phyloP scores from a whole-genome alignment of 2,329 filamentous ascomycete genomes.

The Beauveria pseudobassiana region DNA sequence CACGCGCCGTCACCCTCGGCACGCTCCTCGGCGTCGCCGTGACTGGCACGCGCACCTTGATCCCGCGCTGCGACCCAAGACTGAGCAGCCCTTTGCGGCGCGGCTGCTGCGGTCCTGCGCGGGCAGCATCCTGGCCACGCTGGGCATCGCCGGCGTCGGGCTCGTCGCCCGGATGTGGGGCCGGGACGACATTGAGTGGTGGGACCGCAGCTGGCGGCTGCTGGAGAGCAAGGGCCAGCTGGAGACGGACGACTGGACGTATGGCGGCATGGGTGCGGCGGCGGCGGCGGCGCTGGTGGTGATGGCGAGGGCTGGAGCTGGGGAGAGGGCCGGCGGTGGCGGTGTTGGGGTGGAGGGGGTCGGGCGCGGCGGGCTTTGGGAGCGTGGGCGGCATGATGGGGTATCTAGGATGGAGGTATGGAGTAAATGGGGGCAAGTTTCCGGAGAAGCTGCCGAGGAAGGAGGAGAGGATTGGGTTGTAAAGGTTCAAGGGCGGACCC shows the following conservation, averaged over 20 bases:
- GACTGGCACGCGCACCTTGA: slow-evolving; percentile 25
- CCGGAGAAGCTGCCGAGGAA: slow-evolving; percentile 17
- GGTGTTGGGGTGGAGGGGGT: slow-evolving; percentile 30
- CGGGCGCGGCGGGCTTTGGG: slow-evolving; percentile 39
- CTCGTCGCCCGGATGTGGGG: slow-evolving; percentile 46
- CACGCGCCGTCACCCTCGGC: slow-evolving; percentile 43
- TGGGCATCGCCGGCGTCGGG: slow-evolving; percentile 35
- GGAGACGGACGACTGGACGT: slow-evolving; percentile 48
- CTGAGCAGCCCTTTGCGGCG: slow-evolving; percentile 18
- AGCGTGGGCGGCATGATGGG: slow-evolving; percentile 40
- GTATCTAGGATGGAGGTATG: slow-evolving; percentile 44
- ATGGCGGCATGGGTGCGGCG: slow-evolving; percentile 32
- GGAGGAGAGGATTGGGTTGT: slow-evolving; percentile 13
- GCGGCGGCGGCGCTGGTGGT: slow-evolving; percentile 25
- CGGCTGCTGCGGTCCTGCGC: slow-evolving; percentile 39
- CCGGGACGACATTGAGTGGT: slow-evolving; percentile 53
- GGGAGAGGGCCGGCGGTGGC: slow-evolving; percentile 14
- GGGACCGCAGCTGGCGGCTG: slow-evolving; percentile 55
- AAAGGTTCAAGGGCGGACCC: background rate
- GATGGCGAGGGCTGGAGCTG: slow-evolving; percentile 17
- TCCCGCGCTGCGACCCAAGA: slow-evolving; percentile 22
- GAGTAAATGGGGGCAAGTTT: slow-evolving; percentile 36
- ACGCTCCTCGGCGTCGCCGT: slow-evolving; percentile 38
- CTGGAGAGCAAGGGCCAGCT: slow-evolving; percentile 50
- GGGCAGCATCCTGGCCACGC: slow-evolving; percentile 36